Percentiles rank a stretch among this genome's conserved stretches.
Evolutionary conservation across 306 rosid species (phyloP).

Genomic region (Casuarina equisetifolia): DNA sequence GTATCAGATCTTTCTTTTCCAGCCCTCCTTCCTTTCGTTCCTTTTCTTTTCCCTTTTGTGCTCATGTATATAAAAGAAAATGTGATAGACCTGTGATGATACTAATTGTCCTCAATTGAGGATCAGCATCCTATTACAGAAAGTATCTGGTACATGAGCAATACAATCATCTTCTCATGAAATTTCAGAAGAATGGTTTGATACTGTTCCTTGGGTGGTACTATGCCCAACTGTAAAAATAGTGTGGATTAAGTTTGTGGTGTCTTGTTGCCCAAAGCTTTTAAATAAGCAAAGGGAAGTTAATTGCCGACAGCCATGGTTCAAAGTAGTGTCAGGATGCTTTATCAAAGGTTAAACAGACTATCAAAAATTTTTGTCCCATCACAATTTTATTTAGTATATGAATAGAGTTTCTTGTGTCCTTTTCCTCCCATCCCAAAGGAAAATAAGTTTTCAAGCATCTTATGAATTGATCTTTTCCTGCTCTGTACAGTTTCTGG

Average conservation of each 20-base stretch:
- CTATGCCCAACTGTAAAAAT: background rate
- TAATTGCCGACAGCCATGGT: background rate
- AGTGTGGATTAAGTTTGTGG: background rate
- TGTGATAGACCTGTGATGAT: background rate
- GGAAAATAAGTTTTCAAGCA: background rate
- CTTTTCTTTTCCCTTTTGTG: background rate
- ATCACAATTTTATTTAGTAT: background rate
- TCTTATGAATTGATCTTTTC: conserved; percentile 16
- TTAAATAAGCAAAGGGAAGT: background rate
- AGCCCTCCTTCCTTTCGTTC: background rate
- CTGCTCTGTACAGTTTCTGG: conserved; percentile 71
- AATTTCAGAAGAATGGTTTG: background rate
- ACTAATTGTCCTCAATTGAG: background rate
- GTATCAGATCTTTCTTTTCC: background rate
- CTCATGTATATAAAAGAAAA: background rate
- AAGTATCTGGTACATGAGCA: background rate
- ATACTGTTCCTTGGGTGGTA: background rate
- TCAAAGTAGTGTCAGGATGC: background rate
- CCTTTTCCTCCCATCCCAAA: background rate
- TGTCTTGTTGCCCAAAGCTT: background rate
- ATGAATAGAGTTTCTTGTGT: background rate
- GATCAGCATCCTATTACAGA: background rate
- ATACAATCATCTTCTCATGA: background rate
- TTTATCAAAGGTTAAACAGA: background rate
- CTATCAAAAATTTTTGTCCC: background rate